Base-by-base conservation (phyloP, 306 rosid genomes). In the Vicia villosa region DNA sequence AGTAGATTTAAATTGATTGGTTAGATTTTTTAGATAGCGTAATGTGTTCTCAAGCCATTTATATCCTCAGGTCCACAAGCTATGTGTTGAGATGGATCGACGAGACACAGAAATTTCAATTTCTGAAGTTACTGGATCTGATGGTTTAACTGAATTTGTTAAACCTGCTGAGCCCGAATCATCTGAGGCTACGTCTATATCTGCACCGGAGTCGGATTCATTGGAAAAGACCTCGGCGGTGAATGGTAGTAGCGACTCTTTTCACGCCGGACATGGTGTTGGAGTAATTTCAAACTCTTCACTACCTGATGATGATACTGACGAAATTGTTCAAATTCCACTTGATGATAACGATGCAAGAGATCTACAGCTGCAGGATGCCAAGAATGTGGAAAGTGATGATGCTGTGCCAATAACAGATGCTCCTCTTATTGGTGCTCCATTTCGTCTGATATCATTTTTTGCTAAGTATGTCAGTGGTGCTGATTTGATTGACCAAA, bases 351-450 rank as follows among this genome's bases (percentile, higher is more conserved):
- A 76, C 61, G 90, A 83, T 54, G 81, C 22, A 14, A 42, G 10
- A 26, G 87, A 78, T 61, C 37, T 28, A 20, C 91, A 74, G 73
- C 15, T 51, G 66, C 82, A 68, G 43, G 83, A 62, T 75, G 64
- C 72, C 32, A 68, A 58, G 65, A 63, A 63, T 69, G 89, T 69
- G 68, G 86, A 74, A 61, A 66, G 79, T 2, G 84, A 46, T 32
- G 68, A 63, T 63, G 7, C 38, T 40, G 84, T 87, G 77, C 77
- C 90, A 15, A 47, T 94, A 56, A 69, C 79, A n/a, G 98, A 88
- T 81, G 88, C 98, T 69, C 98, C 98, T 69, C 77, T 90, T 15
- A 81, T 87, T 4, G 98, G 98, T 16, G 96, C 98, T 63, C 98
- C 98, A 37, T 88, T 87, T 74, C 94, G 97, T 52, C 71, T 94